These are phyloP conservation scores for Viridothelium virens DNA, from an alignment of 495 filamentous ascomycete species.

Conservation along the genomic window DNA sequence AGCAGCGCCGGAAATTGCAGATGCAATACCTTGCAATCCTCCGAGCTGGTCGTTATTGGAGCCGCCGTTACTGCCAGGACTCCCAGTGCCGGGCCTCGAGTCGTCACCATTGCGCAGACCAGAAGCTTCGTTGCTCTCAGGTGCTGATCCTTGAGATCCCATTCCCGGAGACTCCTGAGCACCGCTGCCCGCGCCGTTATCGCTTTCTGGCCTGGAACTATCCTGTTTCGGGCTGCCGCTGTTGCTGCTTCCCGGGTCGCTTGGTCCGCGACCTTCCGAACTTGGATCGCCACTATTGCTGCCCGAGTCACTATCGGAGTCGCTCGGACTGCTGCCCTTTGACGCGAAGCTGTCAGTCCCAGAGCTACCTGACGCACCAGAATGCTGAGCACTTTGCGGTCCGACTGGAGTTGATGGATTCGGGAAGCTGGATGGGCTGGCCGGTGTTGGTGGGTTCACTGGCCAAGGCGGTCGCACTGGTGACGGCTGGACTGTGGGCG, in stretches of 20 bases:
- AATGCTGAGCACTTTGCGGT: neutral
- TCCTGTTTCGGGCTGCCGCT: neutral
- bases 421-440: neutral
- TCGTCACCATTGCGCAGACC: neutral
- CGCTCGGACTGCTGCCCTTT: neutral
- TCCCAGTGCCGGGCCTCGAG: neutral
- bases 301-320: neutral
- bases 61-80: neutral
- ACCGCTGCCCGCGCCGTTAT: slow-evolving; percentile 21
- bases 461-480: neutral
- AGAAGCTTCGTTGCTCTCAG: neutral
- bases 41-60: neutral
- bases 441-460: neutral
- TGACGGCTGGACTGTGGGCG: neutral
- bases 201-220: neutral
- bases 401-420: neutral
- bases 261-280: neutral
- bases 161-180: slow-evolving; percentile 37
- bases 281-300: neutral
- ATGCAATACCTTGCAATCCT: neutral
- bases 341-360: neutral
- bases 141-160: neutral
- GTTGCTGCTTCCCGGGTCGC: neutral
- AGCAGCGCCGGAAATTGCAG: neutral
- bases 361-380: neutral